Evolutionary conservation across 1,139 yeast genomes (phyloP), one percentile per base, ranked within the genome.

Genomic region (Trichomonascaceae sp.): DNA sequence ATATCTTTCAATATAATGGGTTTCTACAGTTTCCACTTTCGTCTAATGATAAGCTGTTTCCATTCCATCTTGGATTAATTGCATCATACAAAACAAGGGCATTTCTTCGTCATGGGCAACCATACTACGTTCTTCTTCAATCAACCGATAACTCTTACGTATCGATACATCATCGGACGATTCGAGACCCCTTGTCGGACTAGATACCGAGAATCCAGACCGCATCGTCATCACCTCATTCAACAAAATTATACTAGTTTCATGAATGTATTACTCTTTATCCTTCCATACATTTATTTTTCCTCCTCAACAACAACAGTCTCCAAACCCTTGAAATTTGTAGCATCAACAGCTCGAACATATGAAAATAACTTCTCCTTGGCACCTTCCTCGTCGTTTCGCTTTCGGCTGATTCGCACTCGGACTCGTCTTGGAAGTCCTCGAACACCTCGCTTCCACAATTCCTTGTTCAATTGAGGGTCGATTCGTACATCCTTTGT

Each of bases 361-460:
- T 83, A 90, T 70, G 99, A 91, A 83, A 89, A 95, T 76, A 95
- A 85, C 79, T 91, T 90, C 82, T 90, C 95, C 85, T 87, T 87
- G 74, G 99, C 98, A 77, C 90, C 93, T 84, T 95, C 99, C 83
- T 93, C 99, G 79, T 95, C 98, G 84, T 93, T 93, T 84, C 98
- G 89, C 93, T 87, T 93, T 89, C 99, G 91, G 63, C 98, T 90
- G 81, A 95, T 91, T 83, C 97, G 91, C 77, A 95, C 84, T 84
- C 99, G 90, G 80, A 95, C 76, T 85, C 97, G 91, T 87, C 81
- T 82, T 77, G 96, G 96, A 73, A 89, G 96, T 81, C 97, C 97
- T 85, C 91, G 93, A 81, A 95, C 86, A 83, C 99, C 99, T 83
- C 96, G 90, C 80, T 89, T 87, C 99, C 99, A 95, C 81, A 95